Percentiles rank a stretch among this genome's conserved stretches.
Evolutionary conservation across 805 yeast species (phyloP).

Genomic region (Ogataea trehalophila): DNA sequence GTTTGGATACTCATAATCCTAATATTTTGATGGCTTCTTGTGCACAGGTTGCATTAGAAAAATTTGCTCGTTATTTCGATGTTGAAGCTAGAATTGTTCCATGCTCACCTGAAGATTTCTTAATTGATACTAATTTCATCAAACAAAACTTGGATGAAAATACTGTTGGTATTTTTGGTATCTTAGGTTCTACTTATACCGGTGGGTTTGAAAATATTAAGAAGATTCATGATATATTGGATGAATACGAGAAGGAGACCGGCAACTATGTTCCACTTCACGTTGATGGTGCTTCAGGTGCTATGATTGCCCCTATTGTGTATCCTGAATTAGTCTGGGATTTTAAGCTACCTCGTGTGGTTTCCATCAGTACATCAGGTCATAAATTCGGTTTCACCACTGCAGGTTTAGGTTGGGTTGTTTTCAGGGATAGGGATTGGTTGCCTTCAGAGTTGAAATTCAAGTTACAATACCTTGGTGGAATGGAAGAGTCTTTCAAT

Average conservation of each 20-base stretch:
- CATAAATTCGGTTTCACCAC: slow-evolving; percentile 90
- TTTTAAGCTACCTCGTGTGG: slow-evolving; percentile 70
- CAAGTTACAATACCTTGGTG: slow-evolving; percentile 80
- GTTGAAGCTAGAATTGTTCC: slow-evolving; percentile 79
- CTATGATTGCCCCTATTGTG: slow-evolving; percentile 78
- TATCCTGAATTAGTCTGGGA: slow-evolving; percentile 82
- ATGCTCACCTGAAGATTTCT: slow-evolving; percentile 57
- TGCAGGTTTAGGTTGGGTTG: slow-evolving; percentile 90
- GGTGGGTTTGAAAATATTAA: slow-evolving; percentile 85
- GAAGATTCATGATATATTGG: slow-evolving; percentile 57
- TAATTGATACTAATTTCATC: slow-evolving; percentile 57
- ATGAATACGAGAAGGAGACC: slow-evolving; percentile 59
- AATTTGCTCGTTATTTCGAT: slow-evolving; percentile 90
- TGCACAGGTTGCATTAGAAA: slow-evolving; percentile 91
- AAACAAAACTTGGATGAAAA: slow-evolving; percentile 75
- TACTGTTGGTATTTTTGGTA: slow-evolving; percentile 87
- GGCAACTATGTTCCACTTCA: slow-evolving; percentile 77
- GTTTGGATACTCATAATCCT: slow-evolving; percentile 60
- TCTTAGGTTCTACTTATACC: slow-evolving; percentile 87
- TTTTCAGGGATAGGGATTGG: slow-evolving; percentile 64
- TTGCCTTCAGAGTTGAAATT: slow-evolving; percentile 73
- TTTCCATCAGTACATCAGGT: slow-evolving; percentile 83
- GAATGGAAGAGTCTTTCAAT: slow-evolving; percentile 80
- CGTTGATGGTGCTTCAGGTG: slow-evolving; percentile 94
- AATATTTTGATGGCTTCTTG: slow-evolving; percentile 89